Evolutionary conservation across 1,284 basidiomycete species (phyloP).

Genomic region (Rugosomyces carneus): DNA sequence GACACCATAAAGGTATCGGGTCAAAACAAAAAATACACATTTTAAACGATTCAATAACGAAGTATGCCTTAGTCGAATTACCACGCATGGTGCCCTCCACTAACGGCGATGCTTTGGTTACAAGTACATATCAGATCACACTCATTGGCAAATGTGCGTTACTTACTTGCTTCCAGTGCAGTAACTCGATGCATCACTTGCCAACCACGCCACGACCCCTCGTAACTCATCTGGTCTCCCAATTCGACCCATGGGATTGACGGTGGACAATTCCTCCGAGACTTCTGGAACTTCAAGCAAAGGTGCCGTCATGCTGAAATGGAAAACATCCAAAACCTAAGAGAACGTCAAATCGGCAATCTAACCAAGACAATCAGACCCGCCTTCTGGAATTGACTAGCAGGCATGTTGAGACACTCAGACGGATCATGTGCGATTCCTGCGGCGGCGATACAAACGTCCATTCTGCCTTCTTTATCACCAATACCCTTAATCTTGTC

Average conservation of each 20-base stretch:
- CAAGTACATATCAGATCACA: not conserved
- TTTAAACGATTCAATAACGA: too few relatives aligned
- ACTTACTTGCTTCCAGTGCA: slow-evolving; percentile 72
- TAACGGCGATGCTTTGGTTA: not conserved
- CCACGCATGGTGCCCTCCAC: not conserved
- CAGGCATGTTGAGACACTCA: slow-evolving; percentile 65
- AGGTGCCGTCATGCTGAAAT: slow-evolving; percentile 54
- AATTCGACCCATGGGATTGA: slow-evolving; percentile 72
- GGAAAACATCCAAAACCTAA: slow-evolving; percentile 53
- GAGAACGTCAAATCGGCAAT: not conserved
- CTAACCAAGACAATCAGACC: slow-evolving; percentile 10
- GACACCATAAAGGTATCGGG: too few relatives aligned
- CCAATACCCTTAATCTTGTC: slow-evolving; percentile 52
- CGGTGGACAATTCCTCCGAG: slow-evolving; percentile 59
- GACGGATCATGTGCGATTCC: slow-evolving; percentile 54
- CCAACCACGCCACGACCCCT: slow-evolving; percentile 73
- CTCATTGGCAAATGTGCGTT: not conserved
- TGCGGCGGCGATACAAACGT: slow-evolving; percentile 72
- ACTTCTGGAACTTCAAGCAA: slow-evolving; percentile 61
- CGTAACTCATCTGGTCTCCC: slow-evolving; percentile 72
- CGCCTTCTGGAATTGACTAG: slow-evolving; percentile 63
- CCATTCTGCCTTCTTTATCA: slow-evolving; percentile 58
- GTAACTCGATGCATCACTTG: slow-evolving; percentile 67
- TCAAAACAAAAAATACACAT: too few relatives aligned
- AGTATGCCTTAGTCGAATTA: not conserved